These are phyloP conservation scores for Cenchrus americanus DNA, from an alignment of 176 grass and related monocot species.

Conservation along the genomic window DNA sequence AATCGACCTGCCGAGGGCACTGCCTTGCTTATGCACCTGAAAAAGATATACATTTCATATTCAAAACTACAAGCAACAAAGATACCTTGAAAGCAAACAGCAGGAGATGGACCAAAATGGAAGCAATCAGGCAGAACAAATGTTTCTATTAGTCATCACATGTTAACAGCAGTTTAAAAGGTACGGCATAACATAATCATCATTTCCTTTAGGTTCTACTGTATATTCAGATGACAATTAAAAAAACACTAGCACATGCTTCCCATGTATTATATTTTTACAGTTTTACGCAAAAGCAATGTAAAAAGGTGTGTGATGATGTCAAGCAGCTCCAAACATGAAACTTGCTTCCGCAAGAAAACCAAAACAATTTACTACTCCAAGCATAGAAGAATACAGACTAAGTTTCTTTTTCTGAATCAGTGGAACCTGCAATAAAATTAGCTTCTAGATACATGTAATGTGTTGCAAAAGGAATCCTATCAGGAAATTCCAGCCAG, in stretches of 20 bases:
- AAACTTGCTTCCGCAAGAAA: neutral
- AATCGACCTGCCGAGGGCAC: slow-evolving; percentile 83
- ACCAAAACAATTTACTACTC: neutral
- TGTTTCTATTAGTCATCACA: neutral
- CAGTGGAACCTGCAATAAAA: neutral
- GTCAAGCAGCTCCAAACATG: neutral
- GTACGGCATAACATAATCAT: neutral
- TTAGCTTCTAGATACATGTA: neutral
- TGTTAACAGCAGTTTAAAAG: neutral
- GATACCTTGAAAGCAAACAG: neutral
- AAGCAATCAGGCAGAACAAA: slow-evolving; percentile 7
- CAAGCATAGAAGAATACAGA: slow-evolving; percentile 16
- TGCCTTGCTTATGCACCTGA: slow-evolving; percentile 96
- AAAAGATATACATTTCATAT: slow-evolving; percentile 19
- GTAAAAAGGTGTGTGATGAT: neutral
- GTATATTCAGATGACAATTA: neutral
- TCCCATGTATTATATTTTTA: neutral
- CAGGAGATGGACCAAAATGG: neutral
- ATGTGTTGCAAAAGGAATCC: neutral
- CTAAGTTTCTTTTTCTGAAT: neutral
- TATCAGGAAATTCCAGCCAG: neutral
- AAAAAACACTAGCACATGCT: neutral
- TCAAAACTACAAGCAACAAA: neutral
- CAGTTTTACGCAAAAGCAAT: neutral
- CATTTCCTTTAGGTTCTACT: neutral